Evolutionary conservation across 2,329 filamentous ascomycete genomes (phyloP).

Genomic region (Fonsecaea pedrosoi): DNA sequence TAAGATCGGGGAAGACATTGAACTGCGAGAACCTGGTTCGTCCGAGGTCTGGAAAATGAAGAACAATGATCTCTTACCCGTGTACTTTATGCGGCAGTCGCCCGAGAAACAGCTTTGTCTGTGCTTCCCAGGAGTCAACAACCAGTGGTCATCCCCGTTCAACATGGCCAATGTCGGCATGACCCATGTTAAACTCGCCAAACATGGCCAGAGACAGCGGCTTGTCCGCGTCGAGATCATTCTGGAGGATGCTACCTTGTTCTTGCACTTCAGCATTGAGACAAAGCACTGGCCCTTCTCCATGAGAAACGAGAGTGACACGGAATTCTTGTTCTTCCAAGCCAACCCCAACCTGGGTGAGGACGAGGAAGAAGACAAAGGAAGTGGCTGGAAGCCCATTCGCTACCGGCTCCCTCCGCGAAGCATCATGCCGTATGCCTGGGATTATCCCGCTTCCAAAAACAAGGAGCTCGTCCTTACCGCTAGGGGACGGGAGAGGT

Average conservation of each 20-base stretch:
- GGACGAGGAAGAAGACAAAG: constrained; percentile 75
- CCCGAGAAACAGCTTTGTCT: constrained; percentile 87
- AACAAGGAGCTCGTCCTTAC: constrained; percentile 89
- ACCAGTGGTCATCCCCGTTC: constrained; percentile 97
- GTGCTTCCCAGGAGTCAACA: constrained; percentile 92
- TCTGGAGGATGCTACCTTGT: constrained; percentile 91
- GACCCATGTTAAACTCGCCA: constrained; percentile 91
- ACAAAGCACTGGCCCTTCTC: constrained; percentile 97
- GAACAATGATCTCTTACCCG: constrained; percentile 77
- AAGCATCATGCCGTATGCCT: constrained; percentile 99
- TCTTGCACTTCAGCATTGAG: constrained; percentile 87
- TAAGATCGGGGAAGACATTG: constrained; percentile 84
- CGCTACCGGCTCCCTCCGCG: constrained; percentile 88
- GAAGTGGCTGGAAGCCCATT: constrained; percentile 89
- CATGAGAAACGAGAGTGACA: constrained; percentile 97
- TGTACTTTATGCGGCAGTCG: constrained; percentile 87
- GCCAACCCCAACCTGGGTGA: constrained; percentile 91
- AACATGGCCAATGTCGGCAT: constrained; percentile 95
- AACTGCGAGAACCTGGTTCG: constrained; percentile 89
- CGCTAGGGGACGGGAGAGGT: constrained; percentile 79
- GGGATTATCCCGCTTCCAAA: constrained; percentile 98
- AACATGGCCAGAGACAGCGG: constrained; percentile 84
- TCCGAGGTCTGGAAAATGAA: constrained; percentile 81
- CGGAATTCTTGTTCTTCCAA: constrained; percentile 96
- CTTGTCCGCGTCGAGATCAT: constrained; percentile 87